Percentiles rank a stretch among this genome's conserved stretches.
phyloP scores from a whole-genome alignment of 2,329 filamentous ascomycete species.

The Hymenotorrendiella dingleyae region DNA sequence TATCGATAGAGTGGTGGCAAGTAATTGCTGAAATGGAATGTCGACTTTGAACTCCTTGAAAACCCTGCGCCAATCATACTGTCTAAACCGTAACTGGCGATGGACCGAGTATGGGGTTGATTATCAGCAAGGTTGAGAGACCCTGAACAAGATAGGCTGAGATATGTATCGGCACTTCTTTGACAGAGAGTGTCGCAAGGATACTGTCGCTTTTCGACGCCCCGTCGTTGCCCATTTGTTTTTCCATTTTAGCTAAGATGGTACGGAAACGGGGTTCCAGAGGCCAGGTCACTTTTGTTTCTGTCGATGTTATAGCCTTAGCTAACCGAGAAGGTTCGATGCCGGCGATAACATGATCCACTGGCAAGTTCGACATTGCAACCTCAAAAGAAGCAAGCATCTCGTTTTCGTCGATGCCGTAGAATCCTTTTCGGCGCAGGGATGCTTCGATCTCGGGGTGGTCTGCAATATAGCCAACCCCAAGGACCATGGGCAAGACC shows the following conservation, averaged over 20 bases:
- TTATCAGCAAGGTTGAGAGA: slow-evolving; percentile 12
- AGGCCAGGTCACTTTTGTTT: neutral
- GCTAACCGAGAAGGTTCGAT: neutral
- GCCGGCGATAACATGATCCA: neutral
- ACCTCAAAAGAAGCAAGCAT: slow-evolving; percentile 20
- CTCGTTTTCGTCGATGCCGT: slow-evolving; percentile 12
- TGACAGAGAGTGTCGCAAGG: neutral
- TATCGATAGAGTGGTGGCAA: too few relatives aligned
- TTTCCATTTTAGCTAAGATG: neutral
- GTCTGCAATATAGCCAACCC: slow-evolving; percentile 31
- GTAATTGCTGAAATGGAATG: slow-evolving; percentile 35
- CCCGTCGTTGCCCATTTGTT: too few relatives aligned
- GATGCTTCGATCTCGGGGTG: slow-evolving; percentile 16
- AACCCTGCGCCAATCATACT: slow-evolving; percentile 22
- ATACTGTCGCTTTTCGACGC: neutral
- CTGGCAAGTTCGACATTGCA: slow-evolving; percentile 14
- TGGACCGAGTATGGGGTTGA: slow-evolving; percentile 33
- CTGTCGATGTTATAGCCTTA: neutral
- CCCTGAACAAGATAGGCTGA: neutral
- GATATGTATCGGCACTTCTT: neutral
- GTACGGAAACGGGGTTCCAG: neutral
- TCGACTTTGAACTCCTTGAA: slow-evolving; percentile 34
- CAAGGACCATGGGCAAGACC: slow-evolving; percentile 32
- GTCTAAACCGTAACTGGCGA: slow-evolving; percentile 37
- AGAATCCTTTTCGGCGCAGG: slow-evolving; percentile 10